A percentile compares a stretch with the other conserved stretches of the same genome.
Conservation (phyloP, 1,139 yeast species). For the Nakaseomyces glabratus region DNA sequence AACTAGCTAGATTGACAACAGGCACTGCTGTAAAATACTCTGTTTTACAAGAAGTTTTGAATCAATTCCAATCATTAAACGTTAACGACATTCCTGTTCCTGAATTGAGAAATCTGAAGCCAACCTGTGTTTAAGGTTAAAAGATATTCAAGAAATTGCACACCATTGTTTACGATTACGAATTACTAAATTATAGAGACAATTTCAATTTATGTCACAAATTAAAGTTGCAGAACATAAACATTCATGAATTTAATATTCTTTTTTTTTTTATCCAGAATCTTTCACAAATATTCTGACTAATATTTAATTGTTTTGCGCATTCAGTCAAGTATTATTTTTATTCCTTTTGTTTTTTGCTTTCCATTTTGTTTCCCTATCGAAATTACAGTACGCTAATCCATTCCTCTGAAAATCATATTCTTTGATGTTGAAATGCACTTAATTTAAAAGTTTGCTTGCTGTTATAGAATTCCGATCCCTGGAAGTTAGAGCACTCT, state of each 20-base stretch:
- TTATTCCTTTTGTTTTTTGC: not conserved
- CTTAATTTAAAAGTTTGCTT: no score
- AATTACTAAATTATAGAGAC: slow-evolving; percentile 1
- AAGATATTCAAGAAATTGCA: not conserved
- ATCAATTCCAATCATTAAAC: slow-evolving; percentile 33
- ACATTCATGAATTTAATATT: slow-evolving; percentile 6
- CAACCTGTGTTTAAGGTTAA: slow-evolving; percentile 16
- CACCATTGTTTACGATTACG: slow-evolving; percentile 1
- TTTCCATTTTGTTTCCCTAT: slow-evolving; percentile 4
- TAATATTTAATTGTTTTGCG: slow-evolving; percentile 5
- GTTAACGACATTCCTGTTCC: slow-evolving; percentile 35
- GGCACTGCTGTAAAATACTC: slow-evolving; percentile 37
- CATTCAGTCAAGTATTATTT: not conserved
- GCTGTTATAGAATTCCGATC: slow-evolving; percentile 1
- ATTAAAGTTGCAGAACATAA: slow-evolving; percentile 1
- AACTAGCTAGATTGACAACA: slow-evolving; percentile 35
- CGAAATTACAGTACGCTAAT: slow-evolving; percentile 2
- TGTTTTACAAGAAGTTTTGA: slow-evolving; percentile 33
- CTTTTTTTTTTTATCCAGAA: slow-evolving; percentile 2
- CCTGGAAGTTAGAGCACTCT: no score
- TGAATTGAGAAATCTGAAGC: slow-evolving; percentile 28
- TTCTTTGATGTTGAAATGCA: slow-evolving; percentile 5
- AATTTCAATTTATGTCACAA: slow-evolving; percentile 6
- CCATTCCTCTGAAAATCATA: slow-evolving; percentile 3
- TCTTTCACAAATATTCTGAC: slow-evolving; percentile 2